Evolutionary conservation across 305 asterid species (phyloP).

Genomic region (Andrographis paniculata): DNA sequence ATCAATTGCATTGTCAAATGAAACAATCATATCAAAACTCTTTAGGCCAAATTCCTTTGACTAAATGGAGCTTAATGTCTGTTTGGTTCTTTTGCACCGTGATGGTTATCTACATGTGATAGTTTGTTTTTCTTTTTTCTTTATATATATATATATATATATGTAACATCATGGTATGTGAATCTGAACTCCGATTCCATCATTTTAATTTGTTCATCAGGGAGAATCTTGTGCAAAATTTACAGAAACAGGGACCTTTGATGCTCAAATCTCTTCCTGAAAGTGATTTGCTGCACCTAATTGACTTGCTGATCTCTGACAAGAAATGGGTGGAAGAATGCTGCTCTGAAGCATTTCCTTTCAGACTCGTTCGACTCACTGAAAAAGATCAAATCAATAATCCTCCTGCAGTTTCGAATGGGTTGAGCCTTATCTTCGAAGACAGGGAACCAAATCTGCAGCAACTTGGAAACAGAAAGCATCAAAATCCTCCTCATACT

Average conservation of each 20-base stretch:
- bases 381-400: constrained; percentile 20
- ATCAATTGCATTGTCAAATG: no score
- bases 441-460: constrained; percentile 12
- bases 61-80: no score
- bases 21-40: no score
- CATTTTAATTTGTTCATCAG: constrained; percentile 25
- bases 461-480: constrained; percentile 30
- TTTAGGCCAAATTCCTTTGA: no score
- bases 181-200: constrained; percentile 6
- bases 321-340: constrained; percentile 78
- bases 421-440: constrained; percentile 44
- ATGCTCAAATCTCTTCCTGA: constrained; percentile 42
- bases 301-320: constrained; percentile 54
- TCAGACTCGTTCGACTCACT: constrained; percentile 27
- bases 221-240: constrained; percentile 43
- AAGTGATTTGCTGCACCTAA: constrained; percentile 45
- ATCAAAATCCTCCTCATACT: constrained; percentile 40
- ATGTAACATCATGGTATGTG: no score
- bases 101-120: no score
- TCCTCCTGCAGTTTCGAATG: constrained; percentile 27
- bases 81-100: no score
- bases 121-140: no score
- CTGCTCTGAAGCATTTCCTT: constrained; percentile 34
- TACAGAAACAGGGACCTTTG: constrained; percentile 48
- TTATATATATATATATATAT: background rate